Base-by-base conservation (phyloP, 106 monocot genomes). In the Dioscorea dumetorum region DNA sequence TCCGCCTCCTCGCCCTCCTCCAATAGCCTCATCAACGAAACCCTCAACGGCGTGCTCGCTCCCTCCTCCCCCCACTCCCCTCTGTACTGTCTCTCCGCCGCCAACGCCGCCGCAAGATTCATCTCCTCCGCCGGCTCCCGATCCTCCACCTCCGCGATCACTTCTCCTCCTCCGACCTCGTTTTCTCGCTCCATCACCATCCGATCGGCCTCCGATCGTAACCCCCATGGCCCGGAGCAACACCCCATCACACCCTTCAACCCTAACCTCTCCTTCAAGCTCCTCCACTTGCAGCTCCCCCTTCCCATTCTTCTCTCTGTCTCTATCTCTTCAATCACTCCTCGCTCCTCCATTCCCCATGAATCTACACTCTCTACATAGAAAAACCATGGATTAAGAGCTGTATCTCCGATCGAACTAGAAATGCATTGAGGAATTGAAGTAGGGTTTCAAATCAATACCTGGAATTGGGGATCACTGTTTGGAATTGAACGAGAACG, bases 51-150 rank as follows among this genome's bases (percentile, higher is more conserved):
- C 65, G 11, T n/a, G 20, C 12, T n/a, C 65, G 0, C n/a, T 11
- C 20, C 8, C 49, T 17, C 48, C 21, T 33, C 63, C 12, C 17
- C 34, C 15, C 31, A n/a, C 60, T 12, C 60, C 60, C 23, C 20
- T n/a, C 60, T 19, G 5, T 24, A 23, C 60, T 24, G 60, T 5
- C 60, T n/a, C 60, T 60, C 60, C 13, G 60, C 60, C 60, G 60
- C 60, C 60, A 60, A 22, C 20, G 60, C 60, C 13, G 60, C 60
- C 60, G 60, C 60, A 1, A 60, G 60, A 23, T 60, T 60, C 60
- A 21, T 23, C 60, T 60, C 60, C 60, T 60, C 60, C 22, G 60
- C 41, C 41, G 41, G 41, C 41, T 3, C 41, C 41, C 41, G 41
- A 41, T 41, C 60, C 23, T n/a, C 60, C 22, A 23, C 60, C 23